A percentile compares a stretch with the other conserved stretches of the same genome.
Conservation (phyloP, 441 rosid genomes). For the Pelargonium myrrhifolium region DNA sequence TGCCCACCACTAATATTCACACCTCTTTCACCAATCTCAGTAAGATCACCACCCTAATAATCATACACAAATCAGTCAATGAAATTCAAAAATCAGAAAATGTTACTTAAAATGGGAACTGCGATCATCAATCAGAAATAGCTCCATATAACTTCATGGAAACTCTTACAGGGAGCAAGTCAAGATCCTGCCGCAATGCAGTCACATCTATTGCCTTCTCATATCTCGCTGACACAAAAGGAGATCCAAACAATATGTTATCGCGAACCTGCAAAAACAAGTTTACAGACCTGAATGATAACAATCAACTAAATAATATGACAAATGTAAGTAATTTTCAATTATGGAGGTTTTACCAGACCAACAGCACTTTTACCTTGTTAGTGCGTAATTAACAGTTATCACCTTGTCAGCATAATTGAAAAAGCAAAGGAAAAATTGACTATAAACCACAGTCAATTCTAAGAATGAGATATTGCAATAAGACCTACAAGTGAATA, state of each 20-base stretch:
- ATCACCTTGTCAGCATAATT: not conserved
- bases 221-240: conserved; percentile 62
- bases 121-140: conserved; percentile 10
- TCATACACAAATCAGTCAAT: conserved; percentile 21
- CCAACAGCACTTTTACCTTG: conserved; percentile 8
- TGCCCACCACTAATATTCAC: conserved; percentile 96
- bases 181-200: conserved; percentile 80
- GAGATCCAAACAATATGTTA: conserved; percentile 76
- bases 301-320: conserved; percentile 6
- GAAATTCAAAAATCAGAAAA: conserved; percentile 12
- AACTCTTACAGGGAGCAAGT: conserved; percentile 73
- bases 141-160: conserved; percentile 8
- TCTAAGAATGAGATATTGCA: not conserved
- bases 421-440: not conserved
- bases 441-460: not conserved
- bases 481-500: conserved; percentile 11
- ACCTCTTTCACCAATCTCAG: conserved; percentile 97
- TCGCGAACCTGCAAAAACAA: conserved; percentile 60
- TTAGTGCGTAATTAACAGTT: not conserved
- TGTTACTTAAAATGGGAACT: conserved; percentile 6
- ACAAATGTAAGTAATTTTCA: conserved; percentile 9
- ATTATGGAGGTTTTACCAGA: not conserved
- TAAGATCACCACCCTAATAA: conserved; percentile 82
- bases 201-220: conserved; percentile 78
- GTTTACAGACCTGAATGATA: conserved; percentile 9